Evolutionary conservation across 2,329 filamentous ascomycete species (phyloP).

Genomic region (Knoxdaviesia capensis): DNA sequence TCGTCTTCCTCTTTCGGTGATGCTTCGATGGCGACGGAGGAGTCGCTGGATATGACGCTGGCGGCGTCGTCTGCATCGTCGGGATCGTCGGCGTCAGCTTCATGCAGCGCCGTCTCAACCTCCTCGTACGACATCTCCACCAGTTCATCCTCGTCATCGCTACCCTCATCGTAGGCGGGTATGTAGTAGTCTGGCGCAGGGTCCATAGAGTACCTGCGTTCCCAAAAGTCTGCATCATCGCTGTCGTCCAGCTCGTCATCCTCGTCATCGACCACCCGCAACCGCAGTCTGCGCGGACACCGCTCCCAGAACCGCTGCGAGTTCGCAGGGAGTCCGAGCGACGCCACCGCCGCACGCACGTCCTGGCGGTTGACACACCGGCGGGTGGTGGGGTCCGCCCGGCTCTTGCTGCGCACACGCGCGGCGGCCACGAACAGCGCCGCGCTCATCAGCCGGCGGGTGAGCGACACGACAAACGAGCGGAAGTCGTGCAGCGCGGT

Average conservation of each 20-base stretch:
- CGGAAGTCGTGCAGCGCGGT: constrained; percentile 64
- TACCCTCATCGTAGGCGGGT: constrained; percentile 7
- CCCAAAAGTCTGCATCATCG: background rate
- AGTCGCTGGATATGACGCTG: no score
- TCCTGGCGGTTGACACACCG: constrained; percentile 12
- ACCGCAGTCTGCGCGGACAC: constrained; percentile 25
- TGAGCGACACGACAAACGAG: constrained; percentile 44
- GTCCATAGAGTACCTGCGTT: background rate
- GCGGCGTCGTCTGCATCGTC: constrained; percentile 3
- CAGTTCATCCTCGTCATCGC: constrained; percentile 8
- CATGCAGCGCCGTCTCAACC: constrained; percentile 19
- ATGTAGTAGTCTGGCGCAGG: background rate
- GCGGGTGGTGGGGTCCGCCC: constrained; percentile 10
- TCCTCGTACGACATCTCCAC: constrained; percentile 20
- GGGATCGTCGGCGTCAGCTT: constrained; percentile 6
- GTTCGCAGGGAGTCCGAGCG: constrained; percentile 20
- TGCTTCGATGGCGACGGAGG: background rate
- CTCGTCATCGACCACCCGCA: constrained; percentile 23
- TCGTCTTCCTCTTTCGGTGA: background rate
- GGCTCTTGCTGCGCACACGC: constrained; percentile 33
- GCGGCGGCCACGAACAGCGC: constrained; percentile 51
- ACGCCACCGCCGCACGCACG: constrained; percentile 26
- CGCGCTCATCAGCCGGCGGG: constrained; percentile 48
- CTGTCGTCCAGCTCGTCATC: constrained; percentile 5
- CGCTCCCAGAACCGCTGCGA: constrained; percentile 23